Conservation (phyloP, 495 filamentous ascomycete species). For the Talaromyces thailandensis region DNA sequence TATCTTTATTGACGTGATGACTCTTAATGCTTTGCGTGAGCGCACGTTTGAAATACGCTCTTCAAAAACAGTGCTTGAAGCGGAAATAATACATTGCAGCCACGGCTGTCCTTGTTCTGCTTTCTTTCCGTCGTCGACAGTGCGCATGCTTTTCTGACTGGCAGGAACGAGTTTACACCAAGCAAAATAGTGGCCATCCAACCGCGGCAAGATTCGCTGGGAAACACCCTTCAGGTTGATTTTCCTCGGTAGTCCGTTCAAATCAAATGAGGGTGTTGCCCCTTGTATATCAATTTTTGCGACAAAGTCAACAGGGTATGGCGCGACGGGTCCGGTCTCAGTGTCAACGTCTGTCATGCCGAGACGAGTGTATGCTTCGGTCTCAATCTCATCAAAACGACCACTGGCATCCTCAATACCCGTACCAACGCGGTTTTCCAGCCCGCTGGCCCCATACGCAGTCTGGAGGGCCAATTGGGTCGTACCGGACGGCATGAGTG, state of each 20-base stretch:
- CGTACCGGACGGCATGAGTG: constrained; percentile 34
- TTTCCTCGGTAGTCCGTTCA: constrained; percentile 15
- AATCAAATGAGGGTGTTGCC: constrained; percentile 18
- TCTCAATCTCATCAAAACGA: constrained; percentile 12
- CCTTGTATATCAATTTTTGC: constrained; percentile 19
- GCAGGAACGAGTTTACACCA: constrained; percentile 39
- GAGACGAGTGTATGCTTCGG: constrained; percentile 10
- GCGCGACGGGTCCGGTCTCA: constrained; percentile 43
- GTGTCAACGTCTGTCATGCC: constrained; percentile 16
- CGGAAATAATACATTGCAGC: constrained; percentile 45
- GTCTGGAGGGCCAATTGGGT: constrained; percentile 29
- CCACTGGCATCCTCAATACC: constrained; percentile 14
- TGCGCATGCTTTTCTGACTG: not conserved
- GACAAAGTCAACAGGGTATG: constrained; percentile 50
- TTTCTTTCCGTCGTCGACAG: constrained; percentile 9
- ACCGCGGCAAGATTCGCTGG: constrained; percentile 35
- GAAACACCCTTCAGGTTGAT: constrained; percentile 26
- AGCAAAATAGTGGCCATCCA: constrained; percentile 54
- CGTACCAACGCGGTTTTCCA: constrained; percentile 24
- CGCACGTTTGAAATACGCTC: constrained; percentile 25
- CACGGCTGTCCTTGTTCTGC: constrained; percentile 22
- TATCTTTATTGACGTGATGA: constrained; percentile 36
- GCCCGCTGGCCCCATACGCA: constrained; percentile 30
- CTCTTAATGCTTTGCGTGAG: constrained; percentile 25
- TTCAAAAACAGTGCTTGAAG: constrained; percentile 26